Base-by-base conservation (phyloP, 2,329 filamentous ascomycete genomes). In the Gremmenia infestans region DNA sequence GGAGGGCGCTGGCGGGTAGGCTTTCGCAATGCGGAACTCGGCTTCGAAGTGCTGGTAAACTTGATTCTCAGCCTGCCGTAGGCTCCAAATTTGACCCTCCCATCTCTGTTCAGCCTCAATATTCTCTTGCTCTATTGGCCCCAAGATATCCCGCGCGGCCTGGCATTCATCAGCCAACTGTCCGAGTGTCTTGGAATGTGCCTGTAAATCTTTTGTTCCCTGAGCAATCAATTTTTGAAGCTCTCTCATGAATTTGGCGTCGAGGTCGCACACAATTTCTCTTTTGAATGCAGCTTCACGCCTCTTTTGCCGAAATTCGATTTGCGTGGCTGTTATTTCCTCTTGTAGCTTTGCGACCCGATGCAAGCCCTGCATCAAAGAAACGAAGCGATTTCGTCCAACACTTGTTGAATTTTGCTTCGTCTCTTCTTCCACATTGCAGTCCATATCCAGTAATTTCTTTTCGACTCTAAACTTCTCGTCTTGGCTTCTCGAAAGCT, bases 221-320 rank as follows among this genome's bases (percentile, higher is more conserved):
- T 57, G 47, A 15, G 59, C 63, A 32, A 53, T 51, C 7, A 64
- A 45, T 42, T 39, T 17, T 53, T 67, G 65, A 17, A 66, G 14
- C 48, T 62, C 59, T 36, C 50, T 57, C 64, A 67, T 66, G 25
- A 66, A 63, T 35, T 57, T 59, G 12, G 53, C 61, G 47, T 67
- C 65, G 1, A 53, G 53, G 12, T 48, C 36, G 50, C 59, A 64
- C 3, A 65, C 59, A 35, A 54, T 40, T 5, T 60, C 45, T 50
- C 63, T 52, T 50, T 65, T 59, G 47, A 60, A 53, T 1, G 50
- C 53, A n/a, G 60, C 63, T 47, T 65, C 58, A 4, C 63, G 57
- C 45, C 56, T 59, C 28, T 63, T 65, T 37, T 66, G 47, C n/a
- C 64, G 56, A 43, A 54, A 57, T 48, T 57, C 40, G 25, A 65